These are phyloP conservation scores for Mycena latifolia DNA, from an alignment of 768 basidiomycete genomes.

Conservation along the genomic window DNA sequence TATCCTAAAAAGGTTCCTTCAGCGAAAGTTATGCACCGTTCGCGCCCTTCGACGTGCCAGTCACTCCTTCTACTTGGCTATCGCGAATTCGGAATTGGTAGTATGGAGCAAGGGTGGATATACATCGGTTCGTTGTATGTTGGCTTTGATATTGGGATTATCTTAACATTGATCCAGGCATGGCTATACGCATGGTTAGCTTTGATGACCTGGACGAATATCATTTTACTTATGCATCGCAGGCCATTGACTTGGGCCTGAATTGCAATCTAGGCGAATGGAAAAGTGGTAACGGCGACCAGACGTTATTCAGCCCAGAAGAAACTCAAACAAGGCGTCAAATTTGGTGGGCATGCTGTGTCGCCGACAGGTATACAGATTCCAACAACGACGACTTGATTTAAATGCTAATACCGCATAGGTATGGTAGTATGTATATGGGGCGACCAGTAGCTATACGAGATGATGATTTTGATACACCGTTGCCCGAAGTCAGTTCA, in stretches of 20 bases:
- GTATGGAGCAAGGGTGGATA: conserved; percentile 90
- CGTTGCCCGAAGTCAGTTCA: conserved; percentile 66
- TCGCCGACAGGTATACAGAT: conserved; percentile 72
- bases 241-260: conserved; percentile 87
- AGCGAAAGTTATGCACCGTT: conserved; percentile 77
- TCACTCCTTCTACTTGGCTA: conserved; percentile 83
- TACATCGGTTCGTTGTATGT: conserved; percentile 67
- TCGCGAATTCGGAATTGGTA: conserved; percentile 88
- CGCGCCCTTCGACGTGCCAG: conserved; percentile 83
- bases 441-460: conserved; percentile 78
- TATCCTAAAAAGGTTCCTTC: conserved; percentile 27
- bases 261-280: conserved; percentile 84
- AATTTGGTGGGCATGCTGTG: conserved; percentile 84
- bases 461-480: conserved; percentile 78
- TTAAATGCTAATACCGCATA: conserved; percentile 39
- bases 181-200: conserved; percentile 81
- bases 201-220: not conserved
- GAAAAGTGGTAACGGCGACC: conserved; percentile 65
- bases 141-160: conserved; percentile 10
- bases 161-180: conserved; percentile 52
- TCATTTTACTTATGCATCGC: conserved; percentile 29
- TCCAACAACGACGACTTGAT: not conserved
- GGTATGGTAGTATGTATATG: conserved; percentile 82
- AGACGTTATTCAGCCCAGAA: conserved; percentile 69
- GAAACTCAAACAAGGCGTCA: conserved; percentile 81